These are phyloP conservation scores for Coemansia sp. DNA, from an alignment of 192 early-diverging fungal genomes.

Conservation along the genomic window DNA sequence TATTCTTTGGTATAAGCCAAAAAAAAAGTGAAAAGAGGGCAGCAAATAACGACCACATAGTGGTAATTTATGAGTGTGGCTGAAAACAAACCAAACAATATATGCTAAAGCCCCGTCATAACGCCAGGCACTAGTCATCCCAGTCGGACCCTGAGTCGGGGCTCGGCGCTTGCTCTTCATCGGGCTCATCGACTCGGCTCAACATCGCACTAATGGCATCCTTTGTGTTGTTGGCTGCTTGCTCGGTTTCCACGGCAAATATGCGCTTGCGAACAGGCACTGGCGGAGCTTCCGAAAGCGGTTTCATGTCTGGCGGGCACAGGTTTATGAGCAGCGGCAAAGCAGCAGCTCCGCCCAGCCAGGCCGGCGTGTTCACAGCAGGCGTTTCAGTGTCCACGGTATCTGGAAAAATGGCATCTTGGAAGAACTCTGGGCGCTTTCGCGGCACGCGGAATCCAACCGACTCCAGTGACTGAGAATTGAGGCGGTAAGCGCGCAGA, in stretches of 20 bases:
- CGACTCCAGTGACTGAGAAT: conserved; percentile 64
- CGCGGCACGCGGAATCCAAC: conserved; percentile 77
- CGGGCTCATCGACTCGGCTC: conserved; percentile 17
- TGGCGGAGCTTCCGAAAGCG: conserved; percentile 51
- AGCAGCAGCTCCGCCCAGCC: conserved; percentile 51
- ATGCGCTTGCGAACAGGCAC: conserved; percentile 15
- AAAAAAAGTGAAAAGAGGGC: too few species aligned
- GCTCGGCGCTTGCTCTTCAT: not conserved
- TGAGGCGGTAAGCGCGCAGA: conserved; percentile 66
- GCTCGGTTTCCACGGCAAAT: conserved; percentile 11
- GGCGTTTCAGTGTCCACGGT: conserved; percentile 62
- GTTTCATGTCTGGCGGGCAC: conserved; percentile 54
- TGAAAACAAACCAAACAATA: too few species aligned
- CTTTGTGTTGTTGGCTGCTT: conserved; percentile 27
- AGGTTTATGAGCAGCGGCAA: conserved; percentile 22
- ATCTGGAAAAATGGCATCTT: conserved; percentile 80
- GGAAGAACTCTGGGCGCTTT: conserved; percentile 82
- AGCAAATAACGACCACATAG: too few species aligned
- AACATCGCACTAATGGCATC: conserved; percentile 38
- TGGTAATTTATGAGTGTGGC: too few species aligned
- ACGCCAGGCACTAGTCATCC: not conserved
- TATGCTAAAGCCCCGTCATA: not conserved
- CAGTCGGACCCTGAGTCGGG: conserved; percentile 27
- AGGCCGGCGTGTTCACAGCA: conserved; percentile 53
- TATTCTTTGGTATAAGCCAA: not conserved